These are phyloP conservation scores for Saxophila tyrrhenica DNA, from an alignment of 495 filamentous ascomycete genomes.

Conservation along the genomic window DNA sequence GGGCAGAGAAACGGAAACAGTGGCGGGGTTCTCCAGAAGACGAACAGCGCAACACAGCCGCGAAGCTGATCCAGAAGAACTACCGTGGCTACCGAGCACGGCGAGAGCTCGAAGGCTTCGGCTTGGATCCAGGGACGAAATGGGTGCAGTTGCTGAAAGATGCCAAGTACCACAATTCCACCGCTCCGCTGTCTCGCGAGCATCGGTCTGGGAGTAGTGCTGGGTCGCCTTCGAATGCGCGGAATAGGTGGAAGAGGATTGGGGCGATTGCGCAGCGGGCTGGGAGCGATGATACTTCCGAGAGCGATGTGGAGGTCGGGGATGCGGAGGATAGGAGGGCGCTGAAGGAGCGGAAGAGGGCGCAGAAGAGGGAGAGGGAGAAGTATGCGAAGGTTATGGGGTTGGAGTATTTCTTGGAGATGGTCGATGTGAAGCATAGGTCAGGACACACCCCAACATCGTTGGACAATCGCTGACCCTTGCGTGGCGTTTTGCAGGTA, in stretches of 20 bases:
- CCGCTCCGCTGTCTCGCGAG: constrained; percentile 18
- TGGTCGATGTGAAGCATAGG: constrained; percentile 70
- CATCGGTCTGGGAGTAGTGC: constrained; percentile 17
- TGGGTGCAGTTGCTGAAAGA: constrained; percentile 46
- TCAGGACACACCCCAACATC: background rate
- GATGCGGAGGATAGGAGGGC: constrained; percentile 28
- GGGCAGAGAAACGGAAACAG: background rate
- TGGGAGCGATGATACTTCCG: constrained; percentile 42
- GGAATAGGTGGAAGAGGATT: constrained; percentile 63
- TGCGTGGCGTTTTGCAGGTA: constrained; percentile 42
- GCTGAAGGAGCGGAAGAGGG: constrained; percentile 17
- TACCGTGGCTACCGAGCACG: constrained; percentile 63
- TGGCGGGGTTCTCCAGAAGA: background rate
- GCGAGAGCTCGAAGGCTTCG: constrained; percentile 51
- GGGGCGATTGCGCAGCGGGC: constrained; percentile 60
- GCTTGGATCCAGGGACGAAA: constrained; percentile 52
- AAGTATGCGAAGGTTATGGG: constrained; percentile 69
- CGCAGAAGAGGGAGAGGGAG: constrained; percentile 36
- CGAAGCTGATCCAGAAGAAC: constrained; percentile 48
- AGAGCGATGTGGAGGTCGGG: constrained; percentile 29
- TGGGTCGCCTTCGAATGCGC: constrained; percentile 31
- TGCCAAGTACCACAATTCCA: constrained; percentile 26
- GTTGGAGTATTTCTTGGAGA: constrained; percentile 81
- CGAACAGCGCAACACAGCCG: constrained; percentile 30
- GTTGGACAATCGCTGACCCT: no score